Percentiles rank a stretch among this genome's conserved stretches.
Conservation (phyloP, 441 rosid genomes). For the Pelargonium cotyledonis region DNA sequence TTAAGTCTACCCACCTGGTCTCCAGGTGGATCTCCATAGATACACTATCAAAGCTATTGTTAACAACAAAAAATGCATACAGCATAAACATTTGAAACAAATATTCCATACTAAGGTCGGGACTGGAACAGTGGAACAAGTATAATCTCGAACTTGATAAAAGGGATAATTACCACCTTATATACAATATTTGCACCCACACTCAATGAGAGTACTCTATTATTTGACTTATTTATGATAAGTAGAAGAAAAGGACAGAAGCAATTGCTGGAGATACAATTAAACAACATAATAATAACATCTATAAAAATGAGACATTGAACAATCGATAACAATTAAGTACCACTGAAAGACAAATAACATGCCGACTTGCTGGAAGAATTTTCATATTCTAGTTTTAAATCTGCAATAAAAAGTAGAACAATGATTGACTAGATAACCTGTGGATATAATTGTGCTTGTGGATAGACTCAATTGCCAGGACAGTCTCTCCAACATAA, state of each 20-base stretch:
- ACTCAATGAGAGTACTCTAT: background rate
- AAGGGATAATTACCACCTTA: background rate
- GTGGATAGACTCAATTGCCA: constrained; percentile 31
- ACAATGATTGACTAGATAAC: too few relatives aligned
- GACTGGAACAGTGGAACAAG: background rate
- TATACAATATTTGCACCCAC: background rate
- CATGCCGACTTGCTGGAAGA: too few relatives aligned
- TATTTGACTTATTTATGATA: background rate
- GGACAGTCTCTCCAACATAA: constrained; percentile 26
- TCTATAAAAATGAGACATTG: background rate
- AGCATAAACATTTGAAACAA: background rate
- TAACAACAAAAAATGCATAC: background rate
- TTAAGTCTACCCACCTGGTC: too few relatives aligned
- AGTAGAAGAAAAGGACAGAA: background rate
- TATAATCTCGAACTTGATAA: background rate
- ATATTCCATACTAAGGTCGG: background rate
- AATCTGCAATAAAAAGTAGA: too few relatives aligned
- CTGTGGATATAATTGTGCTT: constrained; percentile 28
- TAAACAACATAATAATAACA: background rate
- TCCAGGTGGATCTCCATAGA: too few relatives aligned
- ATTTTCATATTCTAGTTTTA: too few relatives aligned
- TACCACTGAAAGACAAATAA: background rate
- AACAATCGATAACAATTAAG: background rate
- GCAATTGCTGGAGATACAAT: background rate
- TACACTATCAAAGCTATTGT: background rate